Conservation (phyloP, 345 rosid species). For the Noccaea bulbosa region DNA sequence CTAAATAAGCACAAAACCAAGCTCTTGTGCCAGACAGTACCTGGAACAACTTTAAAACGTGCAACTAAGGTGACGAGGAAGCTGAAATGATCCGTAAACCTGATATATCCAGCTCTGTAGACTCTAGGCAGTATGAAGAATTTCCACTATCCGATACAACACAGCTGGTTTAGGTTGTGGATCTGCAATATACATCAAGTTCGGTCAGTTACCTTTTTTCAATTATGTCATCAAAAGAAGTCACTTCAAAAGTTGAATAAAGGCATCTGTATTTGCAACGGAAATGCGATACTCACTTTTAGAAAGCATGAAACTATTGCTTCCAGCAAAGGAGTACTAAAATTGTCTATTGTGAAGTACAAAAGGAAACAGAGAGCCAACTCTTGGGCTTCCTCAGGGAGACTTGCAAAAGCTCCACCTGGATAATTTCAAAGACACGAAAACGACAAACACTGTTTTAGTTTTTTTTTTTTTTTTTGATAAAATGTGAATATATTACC, state of each 20-base stretch:
- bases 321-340: constrained; percentile 57
- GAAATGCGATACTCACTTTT: constrained; percentile 51
- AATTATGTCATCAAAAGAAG: constrained; percentile 20
- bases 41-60: constrained; percentile 63
- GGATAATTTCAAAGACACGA: constrained; percentile 33
- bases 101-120: constrained; percentile 68
- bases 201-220: constrained; percentile 17
- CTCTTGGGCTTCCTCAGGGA: constrained; percentile 68
- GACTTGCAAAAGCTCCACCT: constrained; percentile 86
- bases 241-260: constrained; percentile 14
- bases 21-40: constrained; percentile 42
- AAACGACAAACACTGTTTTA: constrained; percentile 18
- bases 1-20: constrained; percentile 1
- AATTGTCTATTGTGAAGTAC: constrained; percentile 54
- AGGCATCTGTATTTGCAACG: neutral
- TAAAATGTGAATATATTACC: too few species aligned
- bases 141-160: constrained; percentile 60
- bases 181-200: constrained; percentile 52
- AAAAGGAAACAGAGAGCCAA: constrained; percentile 64
- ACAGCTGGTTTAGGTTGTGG: constrained; percentile 59
- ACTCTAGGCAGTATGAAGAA: constrained; percentile 66
- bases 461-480: constrained; percentile 13
- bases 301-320: constrained; percentile 71
- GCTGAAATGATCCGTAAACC: constrained; percentile 65
- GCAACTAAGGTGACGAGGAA: constrained; percentile 66